These are phyloP conservation scores for Fennellomyces sp. DNA, from an alignment of 371 early-diverging fungal species.

Conservation along the genomic window DNA sequence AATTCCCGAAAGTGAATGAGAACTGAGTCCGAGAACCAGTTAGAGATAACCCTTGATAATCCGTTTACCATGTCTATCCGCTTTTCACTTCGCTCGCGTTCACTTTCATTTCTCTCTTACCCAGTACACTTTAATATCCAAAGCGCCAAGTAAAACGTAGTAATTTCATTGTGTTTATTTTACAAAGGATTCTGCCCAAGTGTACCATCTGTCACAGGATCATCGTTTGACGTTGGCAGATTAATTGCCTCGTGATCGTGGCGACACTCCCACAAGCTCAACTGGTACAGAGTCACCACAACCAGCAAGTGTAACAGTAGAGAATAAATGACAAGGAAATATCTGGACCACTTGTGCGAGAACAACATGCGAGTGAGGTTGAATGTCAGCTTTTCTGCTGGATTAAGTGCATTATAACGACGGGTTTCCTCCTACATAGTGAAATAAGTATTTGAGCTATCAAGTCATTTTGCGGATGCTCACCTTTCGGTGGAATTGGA, in stretches of 20 bases:
- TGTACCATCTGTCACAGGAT: constrained; percentile 1
- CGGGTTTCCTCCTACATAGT: constrained; percentile 64
- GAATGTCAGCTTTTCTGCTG: constrained; percentile 75
- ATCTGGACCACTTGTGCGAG: constrained; percentile 74
- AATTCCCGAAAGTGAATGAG: too few relatives aligned
- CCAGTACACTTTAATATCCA: too few relatives aligned
- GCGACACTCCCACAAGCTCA: constrained; percentile 72
- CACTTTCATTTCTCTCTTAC: too few relatives aligned
- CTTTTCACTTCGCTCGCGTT: too few relatives aligned
- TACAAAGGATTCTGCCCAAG: too few relatives aligned
- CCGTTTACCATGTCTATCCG: too few relatives aligned
- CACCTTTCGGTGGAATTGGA: constrained; percentile 76
- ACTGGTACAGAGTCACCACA: constrained; percentile 69
- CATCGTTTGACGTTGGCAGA: constrained; percentile 38
- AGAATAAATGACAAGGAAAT: constrained; percentile 73
- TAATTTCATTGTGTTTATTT: too few relatives aligned
- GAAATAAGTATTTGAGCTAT: not conserved
- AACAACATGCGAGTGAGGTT: constrained; percentile 70
- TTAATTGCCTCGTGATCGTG: constrained; percentile 61
- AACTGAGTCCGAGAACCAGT: too few relatives aligned
- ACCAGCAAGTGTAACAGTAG: constrained; percentile 79
- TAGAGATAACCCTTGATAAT: too few relatives aligned
- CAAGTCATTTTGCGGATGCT: not conserved
- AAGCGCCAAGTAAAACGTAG: too few relatives aligned
- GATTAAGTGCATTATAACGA: constrained; percentile 73